Percentiles rank a stretch among this genome's conserved stretches.
These are phyloP conservation scores for Ambrosia artemisiifolia DNA, from an alignment of 129 eudicot genomes.

Conservation along the genomic window DNA sequence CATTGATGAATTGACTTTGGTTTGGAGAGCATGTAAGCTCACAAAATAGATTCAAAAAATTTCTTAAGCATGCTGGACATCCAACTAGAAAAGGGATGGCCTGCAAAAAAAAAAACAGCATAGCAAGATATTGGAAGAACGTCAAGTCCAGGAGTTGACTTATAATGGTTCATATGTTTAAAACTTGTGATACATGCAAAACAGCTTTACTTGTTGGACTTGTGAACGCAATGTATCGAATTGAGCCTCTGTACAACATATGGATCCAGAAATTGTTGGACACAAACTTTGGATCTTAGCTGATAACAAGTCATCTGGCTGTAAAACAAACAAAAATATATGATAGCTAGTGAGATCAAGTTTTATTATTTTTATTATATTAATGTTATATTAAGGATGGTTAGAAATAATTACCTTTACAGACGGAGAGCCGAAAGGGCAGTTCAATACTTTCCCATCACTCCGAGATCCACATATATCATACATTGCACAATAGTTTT, in stretches of 20 bases:
- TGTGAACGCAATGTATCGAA: conserved; percentile 81
- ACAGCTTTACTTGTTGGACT: conserved; percentile 83
- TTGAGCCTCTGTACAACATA: conserved; percentile 91
- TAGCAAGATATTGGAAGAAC: neutral
- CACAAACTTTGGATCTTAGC: conserved; percentile 94
- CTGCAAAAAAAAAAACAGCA: conserved; percentile 46
- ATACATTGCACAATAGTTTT: conserved; percentile 85
- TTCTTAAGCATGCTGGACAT: conserved; percentile 98
- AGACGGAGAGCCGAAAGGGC: conserved; percentile 77
- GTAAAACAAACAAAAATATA: conserved; percentile 18
- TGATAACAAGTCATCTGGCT: conserved; percentile 84
- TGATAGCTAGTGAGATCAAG: conserved; percentile 6
- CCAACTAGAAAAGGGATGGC: conserved; percentile 98
- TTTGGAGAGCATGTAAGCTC: conserved; percentile 96
- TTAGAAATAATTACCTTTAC: conserved; percentile 53
- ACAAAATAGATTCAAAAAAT: conserved; percentile 92
- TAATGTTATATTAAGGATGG: neutral
- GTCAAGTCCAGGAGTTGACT: conserved; percentile 11
- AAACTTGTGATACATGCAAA: conserved; percentile 6
- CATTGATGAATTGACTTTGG: conserved; percentile 92
- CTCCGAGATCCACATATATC: conserved; percentile 91
- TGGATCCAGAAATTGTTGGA: conserved; percentile 91
- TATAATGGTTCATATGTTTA: neutral
- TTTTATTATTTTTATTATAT: neutral
- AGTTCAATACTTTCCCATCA: conserved; percentile 87